Conservation (phyloP, 768 basidiomycete species). For the Leccinum longicurvipes region DNA sequence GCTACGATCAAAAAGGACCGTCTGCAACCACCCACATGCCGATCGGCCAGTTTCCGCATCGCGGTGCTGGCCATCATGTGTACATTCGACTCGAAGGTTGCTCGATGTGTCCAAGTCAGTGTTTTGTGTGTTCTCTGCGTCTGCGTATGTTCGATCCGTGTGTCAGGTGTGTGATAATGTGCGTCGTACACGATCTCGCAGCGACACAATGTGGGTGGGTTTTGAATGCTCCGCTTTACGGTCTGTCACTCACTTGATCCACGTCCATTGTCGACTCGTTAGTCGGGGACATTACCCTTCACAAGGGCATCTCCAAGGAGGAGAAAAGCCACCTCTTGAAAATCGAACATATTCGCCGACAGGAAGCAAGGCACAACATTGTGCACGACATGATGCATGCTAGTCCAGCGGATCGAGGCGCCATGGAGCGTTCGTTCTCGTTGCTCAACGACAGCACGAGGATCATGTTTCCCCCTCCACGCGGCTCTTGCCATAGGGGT, state of each 20-base stretch:
- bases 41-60: no score
- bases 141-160: neutral
- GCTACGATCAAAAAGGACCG: no score
- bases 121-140: no score
- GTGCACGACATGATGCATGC: conserved; percentile 82
- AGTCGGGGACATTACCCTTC: conserved; percentile 94
- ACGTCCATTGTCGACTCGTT: neutral
- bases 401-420: conserved; percentile 62
- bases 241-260: neutral
- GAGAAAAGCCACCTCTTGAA: conserved; percentile 80
- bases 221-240: no score
- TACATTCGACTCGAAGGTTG: conserved; percentile 60
- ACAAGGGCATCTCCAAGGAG: conserved; percentile 77
- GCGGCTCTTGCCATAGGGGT: no score
- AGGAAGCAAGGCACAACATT: conserved; percentile 92
- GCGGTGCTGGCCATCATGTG: conserved; percentile 91
- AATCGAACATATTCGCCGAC: no score
- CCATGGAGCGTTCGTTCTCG: conserved; percentile 66
- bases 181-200: conserved; percentile 90
- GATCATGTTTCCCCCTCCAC: no score
- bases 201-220: conserved; percentile 79
- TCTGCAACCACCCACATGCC: no score
- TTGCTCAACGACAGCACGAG: no score
- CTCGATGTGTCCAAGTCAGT: conserved; percentile 75
- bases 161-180: conserved; percentile 73